Base-by-base conservation (phyloP, 2,329 filamentous ascomycete species). In the Epichloe baconii region DNA sequence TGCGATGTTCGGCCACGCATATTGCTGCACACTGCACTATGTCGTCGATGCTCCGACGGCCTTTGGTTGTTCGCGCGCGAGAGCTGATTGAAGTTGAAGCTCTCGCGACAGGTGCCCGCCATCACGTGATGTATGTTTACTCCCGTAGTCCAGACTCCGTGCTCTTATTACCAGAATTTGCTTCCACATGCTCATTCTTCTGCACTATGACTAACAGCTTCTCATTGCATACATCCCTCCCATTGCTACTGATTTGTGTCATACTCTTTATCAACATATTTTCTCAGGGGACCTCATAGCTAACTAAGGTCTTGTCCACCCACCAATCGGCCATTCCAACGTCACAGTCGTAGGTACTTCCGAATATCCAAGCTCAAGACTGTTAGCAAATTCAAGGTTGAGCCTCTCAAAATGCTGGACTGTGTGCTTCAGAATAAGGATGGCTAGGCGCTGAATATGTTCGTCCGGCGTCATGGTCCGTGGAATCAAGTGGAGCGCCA, bases 1-100 rank as follows among this genome's bases (percentile, higher is more conserved):
- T 64, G 62, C 36, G 62, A 62, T 52, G 62, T 64, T 53, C 58
- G 59, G 15, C 64, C 57, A 51, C 64, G 65, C 68, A 70, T 70
- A 51, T 51, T 58, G 51, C 11, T 23, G 44, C 26, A n/a, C 38
- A 37, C 15, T 34, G 44, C 47, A 49, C 50, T 26, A 15, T 34
- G 37, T 34, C 47, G 36, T 41, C 37, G 23, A 26, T 40, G 12
- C 17, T 6, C 38, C n/a, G 44, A 14, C 21, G 17, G 15, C 23
- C 17, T 21, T 37, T 4, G 4, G 8, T 49, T 21, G 14, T n/a
- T 26, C 10, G 17, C 48, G 44, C 43, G 36, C 12, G 12, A 17
- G 15, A 37, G 15, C 14, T 31, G 23, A n/a, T 14, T 2, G 10
- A 46, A 47, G 47, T 36, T 46, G 31, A 46, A 49, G 47, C 47